These are phyloP conservation scores for Plasmodium ovale DNA, from an alignment of 169 alveolate species.

Conservation along the genomic window DNA sequence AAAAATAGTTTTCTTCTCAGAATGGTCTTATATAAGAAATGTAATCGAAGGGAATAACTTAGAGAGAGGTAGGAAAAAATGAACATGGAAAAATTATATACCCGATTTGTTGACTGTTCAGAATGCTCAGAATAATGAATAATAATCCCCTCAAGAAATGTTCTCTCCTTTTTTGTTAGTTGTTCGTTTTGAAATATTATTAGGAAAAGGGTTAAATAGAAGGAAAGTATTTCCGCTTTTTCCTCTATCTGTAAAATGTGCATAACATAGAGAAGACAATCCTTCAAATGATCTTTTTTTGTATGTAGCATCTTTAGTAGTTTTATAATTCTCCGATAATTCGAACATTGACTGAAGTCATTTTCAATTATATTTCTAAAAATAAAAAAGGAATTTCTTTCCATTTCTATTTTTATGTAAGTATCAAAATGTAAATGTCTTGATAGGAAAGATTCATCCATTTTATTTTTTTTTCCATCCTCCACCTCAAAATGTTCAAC, in stretches of 20 bases:
- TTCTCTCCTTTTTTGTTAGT: slow-evolving; percentile 19
- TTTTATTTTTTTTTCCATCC: background rate
- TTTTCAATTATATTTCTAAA: slow-evolving; percentile 49
- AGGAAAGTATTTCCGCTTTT: background rate
- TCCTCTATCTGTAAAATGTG: slow-evolving; percentile 10
- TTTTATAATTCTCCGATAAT: slow-evolving; percentile 1
- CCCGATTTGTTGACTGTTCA: background rate
- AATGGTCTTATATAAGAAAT: slow-evolving; percentile 13
- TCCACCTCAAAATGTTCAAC: background rate
- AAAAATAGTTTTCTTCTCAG: background rate
- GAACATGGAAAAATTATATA: slow-evolving; percentile 33
- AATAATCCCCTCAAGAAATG: slow-evolving; percentile 2
- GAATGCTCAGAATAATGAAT: slow-evolving; percentile 3
- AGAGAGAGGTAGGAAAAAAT: slow-evolving; percentile 15
- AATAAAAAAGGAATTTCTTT: slow-evolving; percentile 25
- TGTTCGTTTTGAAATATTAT: slow-evolving; percentile 33
- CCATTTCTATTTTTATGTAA: slow-evolving; percentile 27
- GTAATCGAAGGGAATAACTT: slow-evolving; percentile 4
- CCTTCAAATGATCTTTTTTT: slow-evolving; percentile 13
- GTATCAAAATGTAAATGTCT: slow-evolving; percentile 22
- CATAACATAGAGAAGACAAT: slow-evolving; percentile 26
- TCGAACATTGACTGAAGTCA: slow-evolving; percentile 15
- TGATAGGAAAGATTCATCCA: background rate
- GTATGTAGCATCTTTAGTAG: slow-evolving; percentile 23
- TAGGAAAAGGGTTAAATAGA: slow-evolving; percentile 42